Conservation (phyloP, 148 eudicot genomes). For the Vaccinium myrtillus region DNA sequence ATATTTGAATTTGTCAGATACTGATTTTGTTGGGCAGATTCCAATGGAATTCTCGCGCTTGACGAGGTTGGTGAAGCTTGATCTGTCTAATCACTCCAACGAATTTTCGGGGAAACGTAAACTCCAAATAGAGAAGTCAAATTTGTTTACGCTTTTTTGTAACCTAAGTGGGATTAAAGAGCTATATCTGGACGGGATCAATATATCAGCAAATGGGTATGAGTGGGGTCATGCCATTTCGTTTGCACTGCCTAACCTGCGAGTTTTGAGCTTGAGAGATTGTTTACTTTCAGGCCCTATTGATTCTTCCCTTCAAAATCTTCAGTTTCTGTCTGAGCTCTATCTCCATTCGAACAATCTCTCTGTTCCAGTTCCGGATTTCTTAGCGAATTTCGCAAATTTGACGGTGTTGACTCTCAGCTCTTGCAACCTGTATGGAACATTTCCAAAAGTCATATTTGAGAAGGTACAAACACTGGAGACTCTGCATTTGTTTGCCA, state of each 20-base stretch:
- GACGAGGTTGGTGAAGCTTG: constrained; percentile 26
- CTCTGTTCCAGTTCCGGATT: not conserved
- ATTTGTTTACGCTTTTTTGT: constrained; percentile 6
- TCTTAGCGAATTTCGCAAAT: constrained; percentile 1
- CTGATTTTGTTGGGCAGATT: constrained; percentile 34
- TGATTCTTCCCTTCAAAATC: constrained; percentile 7
- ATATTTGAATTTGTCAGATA: constrained; percentile 31
- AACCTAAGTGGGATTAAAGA: constrained; percentile 13
- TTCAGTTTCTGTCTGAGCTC: constrained; percentile 13
- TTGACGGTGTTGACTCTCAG: constrained; percentile 12
- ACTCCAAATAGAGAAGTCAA: constrained; percentile 3
- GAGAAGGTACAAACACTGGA: constrained; percentile 8
- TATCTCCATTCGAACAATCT: constrained; percentile 5
- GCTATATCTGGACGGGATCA: constrained; percentile 18
- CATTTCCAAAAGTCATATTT: not conserved
- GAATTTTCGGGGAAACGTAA: too few species aligned
- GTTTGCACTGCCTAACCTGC: constrained; percentile 19
- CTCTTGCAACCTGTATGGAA: not conserved
- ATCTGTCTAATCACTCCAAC: constrained; percentile 15
- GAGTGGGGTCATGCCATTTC: constrained; percentile 23
- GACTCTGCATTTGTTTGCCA: constrained; percentile 7
- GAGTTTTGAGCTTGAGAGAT: constrained; percentile 20
- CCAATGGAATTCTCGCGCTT: constrained; percentile 27
- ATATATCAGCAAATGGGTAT: constrained; percentile 2
- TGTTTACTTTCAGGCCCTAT: constrained; percentile 19